These are phyloP conservation scores for Porogramme epimiltina DNA, from an alignment of 1,284 basidiomycete species.

Conservation along the genomic window DNA sequence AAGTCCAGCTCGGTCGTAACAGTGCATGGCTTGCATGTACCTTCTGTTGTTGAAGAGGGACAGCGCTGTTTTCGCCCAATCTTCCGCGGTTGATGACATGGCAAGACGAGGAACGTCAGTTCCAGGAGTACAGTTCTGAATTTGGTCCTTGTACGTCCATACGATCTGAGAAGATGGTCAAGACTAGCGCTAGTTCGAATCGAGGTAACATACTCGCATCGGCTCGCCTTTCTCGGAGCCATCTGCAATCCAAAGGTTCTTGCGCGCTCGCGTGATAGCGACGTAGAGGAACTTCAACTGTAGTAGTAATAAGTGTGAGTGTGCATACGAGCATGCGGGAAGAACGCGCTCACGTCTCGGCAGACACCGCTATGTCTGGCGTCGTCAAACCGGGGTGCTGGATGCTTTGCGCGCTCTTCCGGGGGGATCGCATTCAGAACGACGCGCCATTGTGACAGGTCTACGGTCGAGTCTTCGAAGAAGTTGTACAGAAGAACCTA, in stretches of 20 bases:
- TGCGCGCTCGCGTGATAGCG: slow-evolving; percentile 67
- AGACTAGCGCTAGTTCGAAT: too few species aligned
- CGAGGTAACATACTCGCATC: slow-evolving; percentile 59
- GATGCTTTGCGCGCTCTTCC: slow-evolving; percentile 21
- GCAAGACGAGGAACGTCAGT: slow-evolving; percentile 50
- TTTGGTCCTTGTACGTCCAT: slow-evolving; percentile 46
- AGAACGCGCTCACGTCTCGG: slow-evolving; percentile 48
- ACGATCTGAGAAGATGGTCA: too few species aligned
- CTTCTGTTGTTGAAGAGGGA: slow-evolving; percentile 55
- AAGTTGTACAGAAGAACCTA: slow-evolving; percentile 75
- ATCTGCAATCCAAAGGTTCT: slow-evolving; percentile 70
- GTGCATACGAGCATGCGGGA: neutral
- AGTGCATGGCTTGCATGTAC: slow-evolving; percentile 63
- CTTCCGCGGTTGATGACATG: slow-evolving; percentile 45
- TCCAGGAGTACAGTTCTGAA: slow-evolving; percentile 45
- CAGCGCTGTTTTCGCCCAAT: slow-evolving; percentile 58
- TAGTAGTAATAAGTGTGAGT: neutral
- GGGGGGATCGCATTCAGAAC: slow-evolving; percentile 48
- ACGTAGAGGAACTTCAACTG: slow-evolving; percentile 73
- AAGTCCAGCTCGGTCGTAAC: slow-evolving; percentile 57
- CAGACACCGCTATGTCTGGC: slow-evolving; percentile 59
- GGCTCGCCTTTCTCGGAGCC: slow-evolving; percentile 55
- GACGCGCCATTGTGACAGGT: slow-evolving; percentile 58
- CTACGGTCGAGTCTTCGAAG: slow-evolving; percentile 62
- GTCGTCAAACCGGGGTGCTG: slow-evolving; percentile 53